Conservation (phyloP, 257 asterid species). For the Apocynum venetum region DNA sequence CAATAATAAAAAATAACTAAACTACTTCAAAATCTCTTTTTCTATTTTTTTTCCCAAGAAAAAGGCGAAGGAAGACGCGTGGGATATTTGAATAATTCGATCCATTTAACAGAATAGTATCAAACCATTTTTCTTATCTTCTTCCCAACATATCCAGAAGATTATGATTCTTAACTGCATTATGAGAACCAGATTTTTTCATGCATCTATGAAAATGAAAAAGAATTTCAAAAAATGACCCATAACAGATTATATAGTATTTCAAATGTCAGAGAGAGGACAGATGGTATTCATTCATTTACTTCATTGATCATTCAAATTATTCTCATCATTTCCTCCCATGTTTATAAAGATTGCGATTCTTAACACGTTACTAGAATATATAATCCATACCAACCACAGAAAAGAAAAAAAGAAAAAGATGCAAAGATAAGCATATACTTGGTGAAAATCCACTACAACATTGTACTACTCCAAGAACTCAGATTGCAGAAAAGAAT, state of each 20-base stretch:
- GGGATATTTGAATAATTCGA: constrained; percentile 2
- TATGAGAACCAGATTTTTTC: constrained; percentile 13
- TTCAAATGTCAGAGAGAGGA: constrained; percentile 7
- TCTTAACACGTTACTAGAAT: constrained; percentile 15
- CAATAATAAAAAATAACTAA: not conserved
- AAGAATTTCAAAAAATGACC: not conserved
- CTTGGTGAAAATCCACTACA: not conserved
- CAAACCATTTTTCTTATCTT: constrained; percentile 9
- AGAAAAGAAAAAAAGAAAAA: not conserved
- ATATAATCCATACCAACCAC: constrained; percentile 6
- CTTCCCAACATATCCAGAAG: constrained; percentile 9
- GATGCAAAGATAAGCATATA: constrained; percentile 20
- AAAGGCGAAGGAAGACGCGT: not conserved
- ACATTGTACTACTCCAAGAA: not conserved
- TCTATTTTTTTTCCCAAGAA: not conserved
- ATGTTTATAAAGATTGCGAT: not conserved
- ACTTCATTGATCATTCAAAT: constrained; percentile 8
- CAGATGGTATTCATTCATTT: constrained; percentile 6
- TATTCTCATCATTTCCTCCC: constrained; percentile 8
- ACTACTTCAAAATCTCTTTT: not conserved
- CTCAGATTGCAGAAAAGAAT: not conserved
- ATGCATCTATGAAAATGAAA: not conserved
- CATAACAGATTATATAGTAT: not conserved
- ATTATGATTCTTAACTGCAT: constrained; percentile 18
- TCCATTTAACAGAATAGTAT: constrained; percentile 13